phyloP scores from a whole-genome alignment of 371 early-diverging fungal species.

The Hamiltosporidium magnivora region DNA sequence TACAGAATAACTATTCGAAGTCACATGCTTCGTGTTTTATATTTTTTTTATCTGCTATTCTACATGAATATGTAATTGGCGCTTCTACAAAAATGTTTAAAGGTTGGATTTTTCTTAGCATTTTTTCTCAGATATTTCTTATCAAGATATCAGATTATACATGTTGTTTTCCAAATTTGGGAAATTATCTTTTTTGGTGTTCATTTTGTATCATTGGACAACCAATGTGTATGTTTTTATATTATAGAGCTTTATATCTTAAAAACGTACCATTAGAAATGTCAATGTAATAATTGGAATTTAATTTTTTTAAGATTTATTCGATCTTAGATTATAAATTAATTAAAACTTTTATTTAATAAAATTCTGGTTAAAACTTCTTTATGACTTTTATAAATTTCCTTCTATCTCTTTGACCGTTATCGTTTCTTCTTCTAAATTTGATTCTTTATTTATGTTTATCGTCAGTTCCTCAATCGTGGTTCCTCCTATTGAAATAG shows the following conservation, averaged over 20 bases:
- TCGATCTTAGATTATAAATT: too few species aligned
- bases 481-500: too few species aligned
- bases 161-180: slow-evolving; percentile 7
- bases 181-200: slow-evolving; percentile 41
- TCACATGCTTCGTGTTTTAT: slow-evolving; percentile 8
- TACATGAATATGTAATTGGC: slow-evolving; percentile 52
- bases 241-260: not conserved
- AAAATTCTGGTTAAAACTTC: too few species aligned
- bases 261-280: too few species aligned
- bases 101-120: slow-evolving; percentile 41
- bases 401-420: too few species aligned
- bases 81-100: slow-evolving; percentile 20
- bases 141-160: slow-evolving; percentile 27
- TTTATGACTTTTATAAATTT: too few species aligned
- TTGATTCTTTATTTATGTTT: too few species aligned
- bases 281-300: too few species aligned
- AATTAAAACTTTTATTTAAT: too few species aligned
- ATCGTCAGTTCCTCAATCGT: too few species aligned
- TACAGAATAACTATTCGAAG: slow-evolving; percentile 19
- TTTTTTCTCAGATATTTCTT: slow-evolving; percentile 47
- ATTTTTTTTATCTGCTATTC: slow-evolving; percentile 46
- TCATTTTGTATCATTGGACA: slow-evolving; percentile 43
- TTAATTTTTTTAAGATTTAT: too few species aligned
- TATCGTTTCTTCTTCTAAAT: too few species aligned
- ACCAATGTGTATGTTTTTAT: slow-evolving; percentile 9